Percentiles rank a stretch among this genome's conserved stretches.
These are phyloP conservation scores for Aureobasidium sp. DNA, from an alignment of 2,329 filamentous ascomycete species.

Conservation along the genomic window DNA sequence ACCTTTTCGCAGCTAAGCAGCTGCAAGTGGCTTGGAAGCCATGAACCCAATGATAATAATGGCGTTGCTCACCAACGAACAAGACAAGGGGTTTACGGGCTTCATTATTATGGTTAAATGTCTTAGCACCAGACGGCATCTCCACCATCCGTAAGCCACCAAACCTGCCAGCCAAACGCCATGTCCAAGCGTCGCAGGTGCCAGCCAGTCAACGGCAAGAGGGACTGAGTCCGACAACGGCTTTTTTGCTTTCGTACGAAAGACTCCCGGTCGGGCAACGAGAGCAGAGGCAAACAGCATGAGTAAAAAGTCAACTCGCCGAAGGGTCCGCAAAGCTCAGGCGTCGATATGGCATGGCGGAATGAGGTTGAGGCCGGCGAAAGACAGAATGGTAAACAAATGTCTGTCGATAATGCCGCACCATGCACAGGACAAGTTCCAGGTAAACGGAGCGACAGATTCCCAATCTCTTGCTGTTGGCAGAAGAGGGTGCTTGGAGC, in stretches of 20 bases:
- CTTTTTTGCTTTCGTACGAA: conserved; percentile 15
- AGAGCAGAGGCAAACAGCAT: not conserved
- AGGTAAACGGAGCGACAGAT: conserved; percentile 7
- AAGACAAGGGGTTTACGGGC: conserved; percentile 6
- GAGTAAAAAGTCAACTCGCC: conserved; percentile 6
- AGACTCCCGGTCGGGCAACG: not conserved
- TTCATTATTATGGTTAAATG: conserved; percentile 15
- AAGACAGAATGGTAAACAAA: not conserved
- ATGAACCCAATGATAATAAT: not conserved
- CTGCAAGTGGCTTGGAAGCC: conserved; percentile 7
- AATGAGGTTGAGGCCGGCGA: not conserved
- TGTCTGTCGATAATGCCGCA: not conserved
- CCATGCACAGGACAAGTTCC: conserved; percentile 5
- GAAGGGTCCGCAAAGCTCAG: not conserved
- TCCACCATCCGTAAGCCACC: conserved; percentile 14
- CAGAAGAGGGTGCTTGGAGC: not conserved
- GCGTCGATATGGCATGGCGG: not conserved
- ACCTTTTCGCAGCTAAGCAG: conserved; percentile 1
- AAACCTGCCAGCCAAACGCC: conserved; percentile 13
- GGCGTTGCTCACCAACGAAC: conserved; percentile 9
- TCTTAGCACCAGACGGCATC: conserved; percentile 6
- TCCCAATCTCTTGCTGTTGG: not conserved
- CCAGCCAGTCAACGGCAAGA: conserved; percentile 9
- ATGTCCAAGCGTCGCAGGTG: conserved; percentile 4
- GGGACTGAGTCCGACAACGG: not conserved